Evolutionary conservation across 768 basidiomycete species (phyloP).

Genomic region (Sarcodon aspratus): DNA sequence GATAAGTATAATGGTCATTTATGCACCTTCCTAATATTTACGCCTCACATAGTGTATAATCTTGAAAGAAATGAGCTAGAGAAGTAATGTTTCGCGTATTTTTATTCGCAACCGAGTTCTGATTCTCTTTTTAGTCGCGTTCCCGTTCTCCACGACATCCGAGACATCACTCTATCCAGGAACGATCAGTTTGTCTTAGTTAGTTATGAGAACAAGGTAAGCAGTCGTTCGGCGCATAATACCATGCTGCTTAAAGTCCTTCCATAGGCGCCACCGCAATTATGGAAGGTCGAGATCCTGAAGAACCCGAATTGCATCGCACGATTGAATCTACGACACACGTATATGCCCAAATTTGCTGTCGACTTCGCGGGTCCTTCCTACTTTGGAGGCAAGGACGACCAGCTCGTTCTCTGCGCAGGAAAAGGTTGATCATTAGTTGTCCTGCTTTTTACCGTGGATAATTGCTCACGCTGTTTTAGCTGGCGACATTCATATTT

Average conservation of each 20-base stretch:
- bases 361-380: conserved; percentile 75
- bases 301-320: conserved; percentile 28
- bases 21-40: neutral
- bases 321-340: conserved; percentile 42
- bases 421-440: conserved; percentile 45
- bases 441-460: neutral
- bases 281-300: conserved; percentile 62
- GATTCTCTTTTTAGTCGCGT: conserved; percentile 37
- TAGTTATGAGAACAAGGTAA: conserved; percentile 67
- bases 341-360: conserved; percentile 55
- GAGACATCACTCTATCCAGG: conserved; percentile 54
- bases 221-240: neutral
- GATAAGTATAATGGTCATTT: conserved; percentile 7
- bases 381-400: conserved; percentile 73
- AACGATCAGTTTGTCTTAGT: conserved; percentile 53
- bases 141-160: conserved; percentile 62
- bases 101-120: neutral
- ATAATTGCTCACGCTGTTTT: neutral
- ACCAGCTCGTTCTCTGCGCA: conserved; percentile 69
- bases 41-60: conserved; percentile 45
- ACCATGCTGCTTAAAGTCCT: neutral
- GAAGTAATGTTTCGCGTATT: conserved; percentile 30
- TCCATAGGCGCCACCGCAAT: conserved; percentile 57
- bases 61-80: conserved; percentile 53
- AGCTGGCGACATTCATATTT: conserved; percentile 80